Evolutionary conservation across 2,329 filamentous ascomycete species (phyloP).

Genomic region (Aspergillus hiratsukae): DNA sequence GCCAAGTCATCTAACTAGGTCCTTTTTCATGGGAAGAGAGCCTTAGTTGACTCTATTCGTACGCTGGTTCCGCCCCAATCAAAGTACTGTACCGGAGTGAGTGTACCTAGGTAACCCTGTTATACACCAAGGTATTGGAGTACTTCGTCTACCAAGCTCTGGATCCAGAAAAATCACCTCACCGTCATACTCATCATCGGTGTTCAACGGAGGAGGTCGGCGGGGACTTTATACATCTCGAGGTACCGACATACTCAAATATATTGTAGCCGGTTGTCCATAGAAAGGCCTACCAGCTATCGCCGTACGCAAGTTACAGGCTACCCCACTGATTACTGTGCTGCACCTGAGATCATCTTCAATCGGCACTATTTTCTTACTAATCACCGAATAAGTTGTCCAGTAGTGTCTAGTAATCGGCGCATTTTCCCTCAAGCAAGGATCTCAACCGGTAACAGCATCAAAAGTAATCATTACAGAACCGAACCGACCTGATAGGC

Average conservation of each 20-base stretch:
- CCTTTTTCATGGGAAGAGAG: neutral
- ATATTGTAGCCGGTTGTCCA: neutral
- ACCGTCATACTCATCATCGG: neutral
- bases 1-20: neutral
- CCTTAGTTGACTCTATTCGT: neutral
- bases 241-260: neutral
- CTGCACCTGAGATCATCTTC: neutral
- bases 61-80: neutral
- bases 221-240: too few relatives aligned
- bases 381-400: neutral
- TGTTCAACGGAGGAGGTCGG: neutral
- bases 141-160: neutral
- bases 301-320: neutral
- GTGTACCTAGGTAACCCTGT: neutral
- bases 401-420: neutral
- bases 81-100: neutral
- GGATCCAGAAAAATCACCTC: neutral
- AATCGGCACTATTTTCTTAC: neutral
- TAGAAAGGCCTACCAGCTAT: neutral
- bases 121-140: too few relatives aligned
- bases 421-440: neutral
- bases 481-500: neutral
- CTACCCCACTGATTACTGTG: neutral
- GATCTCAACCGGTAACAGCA: neutral
- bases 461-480: too few relatives aligned